A percentile compares a stretch with the other conserved stretches of the same genome.
Evolutionary conservation across 345 rosid genomes (phyloP).

Genomic region (Populus simonii): DNA sequence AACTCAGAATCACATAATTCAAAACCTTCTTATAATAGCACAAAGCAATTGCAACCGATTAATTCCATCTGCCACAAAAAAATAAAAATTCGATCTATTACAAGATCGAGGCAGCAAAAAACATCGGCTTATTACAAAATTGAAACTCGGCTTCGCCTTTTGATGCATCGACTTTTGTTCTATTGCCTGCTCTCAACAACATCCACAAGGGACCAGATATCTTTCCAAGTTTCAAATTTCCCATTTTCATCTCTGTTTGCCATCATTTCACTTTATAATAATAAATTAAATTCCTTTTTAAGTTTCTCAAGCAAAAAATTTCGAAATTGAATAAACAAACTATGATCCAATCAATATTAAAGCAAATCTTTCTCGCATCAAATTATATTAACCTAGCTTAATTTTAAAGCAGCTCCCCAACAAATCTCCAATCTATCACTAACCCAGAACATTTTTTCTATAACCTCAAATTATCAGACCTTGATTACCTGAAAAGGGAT

Average conservation of each 20-base stretch:
- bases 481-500: constrained; percentile 71
- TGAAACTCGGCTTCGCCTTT: background rate
- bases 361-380: background rate
- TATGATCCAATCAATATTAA: background rate
- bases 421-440: background rate
- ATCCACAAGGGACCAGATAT: background rate
- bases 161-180: background rate
- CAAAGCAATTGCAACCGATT: background rate
- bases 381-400: background rate
- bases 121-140: background rate
- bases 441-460: background rate
- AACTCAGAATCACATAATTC: background rate
- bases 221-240: background rate
- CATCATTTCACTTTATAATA: background rate
- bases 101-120: too few relatives aligned
- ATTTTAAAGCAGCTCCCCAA: background rate
- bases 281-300: background rate
- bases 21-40: background rate
- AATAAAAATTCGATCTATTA: too few relatives aligned
- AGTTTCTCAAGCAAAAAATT: background rate
- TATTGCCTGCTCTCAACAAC: background rate
- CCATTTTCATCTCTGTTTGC: background rate
- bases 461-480: background rate
- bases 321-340: background rate
- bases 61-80: background rate